A percentile compares a stretch with the other conserved stretches of the same genome.
These are phyloP conservation scores for Sphaerulina vaccinii DNA, from an alignment of 2,329 filamentous ascomycete genomes.

Conservation along the genomic window DNA sequence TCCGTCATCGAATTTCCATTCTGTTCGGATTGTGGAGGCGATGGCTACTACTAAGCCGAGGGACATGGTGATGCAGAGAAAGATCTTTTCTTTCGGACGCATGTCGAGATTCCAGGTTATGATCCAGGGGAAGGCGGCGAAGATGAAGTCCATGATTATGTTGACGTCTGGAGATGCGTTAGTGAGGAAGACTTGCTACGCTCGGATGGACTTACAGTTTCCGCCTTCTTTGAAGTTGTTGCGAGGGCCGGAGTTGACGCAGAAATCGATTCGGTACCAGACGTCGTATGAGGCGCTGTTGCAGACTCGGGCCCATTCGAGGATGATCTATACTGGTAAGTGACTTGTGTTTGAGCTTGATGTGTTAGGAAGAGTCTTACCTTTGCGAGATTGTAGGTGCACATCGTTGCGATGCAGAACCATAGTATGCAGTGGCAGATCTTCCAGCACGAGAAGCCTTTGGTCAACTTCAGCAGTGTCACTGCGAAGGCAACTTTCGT, in stretches of 20 bases:
- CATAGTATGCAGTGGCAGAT: constrained; percentile 41
- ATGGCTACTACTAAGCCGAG: constrained; percentile 53
- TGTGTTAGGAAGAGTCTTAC: constrained; percentile 15
- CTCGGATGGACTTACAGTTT: constrained; percentile 43
- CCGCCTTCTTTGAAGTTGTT: constrained; percentile 52
- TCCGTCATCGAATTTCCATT: constrained; percentile 52
- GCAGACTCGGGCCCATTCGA: constrained; percentile 53
- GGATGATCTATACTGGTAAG: constrained; percentile 35
- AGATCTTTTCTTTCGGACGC: constrained; percentile 50
- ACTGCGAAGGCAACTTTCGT: constrained; percentile 44
- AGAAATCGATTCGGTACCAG: constrained; percentile 51
- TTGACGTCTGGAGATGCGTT: constrained; percentile 48
- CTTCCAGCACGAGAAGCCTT: constrained; percentile 31
- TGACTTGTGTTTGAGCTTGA: background rate
- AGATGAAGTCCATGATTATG: constrained; percentile 55
- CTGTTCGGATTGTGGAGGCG: constrained; percentile 49
- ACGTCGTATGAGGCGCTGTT: constrained; percentile 45
- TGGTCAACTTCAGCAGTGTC: constrained; percentile 45
- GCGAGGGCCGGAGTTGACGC: constrained; percentile 42
- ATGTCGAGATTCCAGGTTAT: constrained; percentile 52
- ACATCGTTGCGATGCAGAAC: constrained; percentile 53
- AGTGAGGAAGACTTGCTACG: background rate
- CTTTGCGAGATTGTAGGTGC: constrained; percentile 50
- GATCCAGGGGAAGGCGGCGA: constrained; percentile 53
- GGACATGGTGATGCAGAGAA: constrained; percentile 53